Base-by-base conservation (phyloP, 139 green algal genomes). In the Chlorella sp. region DNA sequence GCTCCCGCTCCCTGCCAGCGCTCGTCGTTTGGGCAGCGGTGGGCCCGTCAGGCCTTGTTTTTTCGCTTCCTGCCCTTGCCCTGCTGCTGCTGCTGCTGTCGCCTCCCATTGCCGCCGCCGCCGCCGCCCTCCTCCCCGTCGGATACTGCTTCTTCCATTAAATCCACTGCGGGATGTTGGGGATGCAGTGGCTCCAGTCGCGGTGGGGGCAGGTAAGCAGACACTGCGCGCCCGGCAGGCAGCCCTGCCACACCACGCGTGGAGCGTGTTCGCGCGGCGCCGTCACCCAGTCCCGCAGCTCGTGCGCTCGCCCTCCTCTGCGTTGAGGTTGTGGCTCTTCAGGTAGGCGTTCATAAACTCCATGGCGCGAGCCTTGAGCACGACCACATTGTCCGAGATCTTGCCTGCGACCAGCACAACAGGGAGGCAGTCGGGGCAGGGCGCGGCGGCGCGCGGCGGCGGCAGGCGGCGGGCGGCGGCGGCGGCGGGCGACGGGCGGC, bases 91-190 rank as follows among this genome's bases (percentile, higher is more conserved):
- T 63, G 35, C 19, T 36, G 8, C 45, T 21, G 5, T 12, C 56
- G 19, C 29, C 56, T 15, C 29, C 19, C n/a, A 41, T 63, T 38
- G 40, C 43, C 4, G 27, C 43, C 33, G 33, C 33, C 25, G 38
- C 53, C 35, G 40, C 38, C 67, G 2, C 66, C 53, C 12, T 38
- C 50, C 27, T 75, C 69, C 0, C 51, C 69, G 9, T 75, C 69
- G 0, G 69, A 75, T 15, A 75, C 38, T n/a, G 66, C 69, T n/a
- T 75, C 69, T 53, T 75, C 69, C 69, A 75, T 66, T 17, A 75
- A 27, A 8, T 75, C 69, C 40, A 75, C 69, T 75, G 69, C 50
- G n/a, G 46, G 58, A 23, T 61, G 7, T 17, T 23, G 4, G 45
- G 65, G 43, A n/a, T 7, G 43, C 17, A 36, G 66, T 31, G 43